Conservation (phyloP, 2,329 filamentous ascomycete genomes). For the Colletotrichum noveboracense region DNA sequence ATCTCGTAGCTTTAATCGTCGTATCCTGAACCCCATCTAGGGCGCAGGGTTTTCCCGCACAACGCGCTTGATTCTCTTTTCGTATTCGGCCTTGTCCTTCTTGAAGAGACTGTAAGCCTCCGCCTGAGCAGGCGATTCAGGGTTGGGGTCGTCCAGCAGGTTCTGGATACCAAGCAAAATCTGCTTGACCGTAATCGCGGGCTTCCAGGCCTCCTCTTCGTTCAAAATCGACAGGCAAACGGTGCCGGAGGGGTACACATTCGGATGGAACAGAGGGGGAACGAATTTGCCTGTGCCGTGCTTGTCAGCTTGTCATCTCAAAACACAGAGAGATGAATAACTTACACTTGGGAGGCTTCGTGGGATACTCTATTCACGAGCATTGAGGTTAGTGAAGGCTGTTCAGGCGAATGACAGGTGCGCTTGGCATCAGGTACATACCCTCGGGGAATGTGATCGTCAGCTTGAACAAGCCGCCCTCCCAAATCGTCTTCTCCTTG, state of each 20-base stretch:
- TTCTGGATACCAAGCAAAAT: conserved; percentile 96
- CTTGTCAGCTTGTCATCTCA: background rate
- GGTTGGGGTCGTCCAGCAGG: conserved; percentile 94
- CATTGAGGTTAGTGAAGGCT: conserved; percentile 24
- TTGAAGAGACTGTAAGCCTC: conserved; percentile 98
- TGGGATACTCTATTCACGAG: conserved; percentile 80
- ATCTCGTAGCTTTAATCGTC: background rate
- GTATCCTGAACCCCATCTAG: conserved; percentile 38
- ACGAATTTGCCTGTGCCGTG: conserved; percentile 82
- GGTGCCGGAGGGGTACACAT: conserved; percentile 97
- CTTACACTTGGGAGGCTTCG: conserved; percentile 98
- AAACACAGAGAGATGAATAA: conserved; percentile 21
- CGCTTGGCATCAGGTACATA: conserved; percentile 47
- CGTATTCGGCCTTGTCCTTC: conserved; percentile 86
- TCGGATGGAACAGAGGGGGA: conserved; percentile 95
- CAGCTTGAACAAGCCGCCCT: conserved; percentile 95
- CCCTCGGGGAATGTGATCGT: conserved; percentile 93
- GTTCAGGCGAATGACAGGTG: background rate
- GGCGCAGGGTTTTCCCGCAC: conserved; percentile 89
- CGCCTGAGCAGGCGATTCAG: conserved; percentile 93
- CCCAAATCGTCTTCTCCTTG: conserved; percentile 97
- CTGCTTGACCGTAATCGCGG: conserved; percentile 97
- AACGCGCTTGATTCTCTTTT: conserved; percentile 83
- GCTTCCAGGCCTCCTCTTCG: conserved; percentile 98
- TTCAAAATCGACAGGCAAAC: conserved; percentile 97